Conservation (phyloP, 495 filamentous ascomycete genomes). For the Trichoderma asperelloides region DNA sequence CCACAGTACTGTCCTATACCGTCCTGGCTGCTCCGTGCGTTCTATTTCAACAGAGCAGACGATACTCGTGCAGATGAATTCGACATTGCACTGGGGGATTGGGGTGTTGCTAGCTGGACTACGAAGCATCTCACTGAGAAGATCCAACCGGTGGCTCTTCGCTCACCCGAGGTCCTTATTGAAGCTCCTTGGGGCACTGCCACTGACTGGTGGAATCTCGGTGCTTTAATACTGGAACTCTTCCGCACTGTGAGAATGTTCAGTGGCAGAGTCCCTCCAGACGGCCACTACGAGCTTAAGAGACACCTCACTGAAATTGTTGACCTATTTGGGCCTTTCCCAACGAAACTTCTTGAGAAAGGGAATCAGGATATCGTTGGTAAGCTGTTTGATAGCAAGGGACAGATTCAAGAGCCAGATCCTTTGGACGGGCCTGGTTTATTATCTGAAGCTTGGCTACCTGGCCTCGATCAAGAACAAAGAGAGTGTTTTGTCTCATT, state of each 20-base stretch:
- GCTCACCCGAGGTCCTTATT: slow-evolving; percentile 25
- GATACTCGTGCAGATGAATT: not conserved
- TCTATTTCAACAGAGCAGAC: not conserved
- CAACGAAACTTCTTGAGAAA: not conserved
- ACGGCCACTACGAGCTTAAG: not conserved
- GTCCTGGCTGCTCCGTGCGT: not conserved
- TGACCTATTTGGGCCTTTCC: not conserved
- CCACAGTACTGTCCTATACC: not conserved
- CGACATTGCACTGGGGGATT: slow-evolving; percentile 21
- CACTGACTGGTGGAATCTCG: slow-evolving; percentile 16
- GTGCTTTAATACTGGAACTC: not conserved
- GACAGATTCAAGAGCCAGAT: not conserved
- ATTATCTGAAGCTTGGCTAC: not conserved
- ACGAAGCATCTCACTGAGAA: slow-evolving; percentile 19
- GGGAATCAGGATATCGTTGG: not conserved
- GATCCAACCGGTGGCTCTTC: slow-evolving; percentile 23
- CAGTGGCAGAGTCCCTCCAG: not conserved
- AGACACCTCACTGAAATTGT: not conserved
- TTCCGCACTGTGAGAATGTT: not conserved
- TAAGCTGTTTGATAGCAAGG: not conserved
- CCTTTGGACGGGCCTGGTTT: not conserved
- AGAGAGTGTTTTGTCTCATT: not conserved
- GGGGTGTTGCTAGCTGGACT: slow-evolving; percentile 22
- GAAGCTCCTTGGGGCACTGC: slow-evolving; percentile 20
- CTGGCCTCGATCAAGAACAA: not conserved